Percentiles rank a stretch among this genome's conserved stretches.
Evolutionary conservation across 2,329 filamentous ascomycete species (phyloP).

Genomic region (Colletotrichum noveboracense): DNA sequence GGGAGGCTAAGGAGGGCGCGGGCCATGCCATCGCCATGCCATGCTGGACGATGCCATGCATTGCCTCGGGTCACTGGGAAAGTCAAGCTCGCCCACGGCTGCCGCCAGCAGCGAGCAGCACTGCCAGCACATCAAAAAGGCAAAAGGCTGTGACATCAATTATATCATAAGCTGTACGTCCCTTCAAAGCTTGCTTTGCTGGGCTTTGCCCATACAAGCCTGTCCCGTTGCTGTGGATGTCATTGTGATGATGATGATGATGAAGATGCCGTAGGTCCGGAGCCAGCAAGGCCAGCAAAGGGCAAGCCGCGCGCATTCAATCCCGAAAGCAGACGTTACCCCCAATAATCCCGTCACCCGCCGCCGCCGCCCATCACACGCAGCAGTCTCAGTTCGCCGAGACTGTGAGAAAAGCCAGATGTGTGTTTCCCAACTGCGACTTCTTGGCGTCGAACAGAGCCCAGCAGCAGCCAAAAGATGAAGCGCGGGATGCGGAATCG

Average conservation of each 20-base stretch:
- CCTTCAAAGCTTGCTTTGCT: not conserved
- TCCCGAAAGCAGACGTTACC: not conserved
- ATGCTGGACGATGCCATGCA: not conserved
- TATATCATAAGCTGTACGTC: not conserved
- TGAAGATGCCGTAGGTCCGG: not conserved
- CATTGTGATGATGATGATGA: not conserved
- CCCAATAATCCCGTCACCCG: not conserved
- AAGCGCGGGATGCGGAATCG: not conserved
- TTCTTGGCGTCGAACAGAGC: not conserved
- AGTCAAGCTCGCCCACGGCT: not conserved
- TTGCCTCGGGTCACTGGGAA: slow-evolving; percentile 9
- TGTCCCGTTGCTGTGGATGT: not conserved
- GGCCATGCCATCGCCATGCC: not conserved
- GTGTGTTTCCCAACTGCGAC: not conserved
- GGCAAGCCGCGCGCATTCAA: not conserved
- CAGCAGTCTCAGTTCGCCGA: not conserved
- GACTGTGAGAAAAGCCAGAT: not conserved
- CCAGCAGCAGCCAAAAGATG: not conserved
- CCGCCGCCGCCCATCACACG: not conserved
- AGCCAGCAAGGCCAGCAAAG: not conserved
- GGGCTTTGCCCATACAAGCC: not conserved
- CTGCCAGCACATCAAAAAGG: not conserved
- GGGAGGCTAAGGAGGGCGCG: not conserved
- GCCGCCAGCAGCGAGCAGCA: not conserved
- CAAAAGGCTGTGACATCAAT: not conserved